Evolutionary conservation across 768 basidiomycete species (phyloP).

Genomic region (Lactarius quietus): DNA sequence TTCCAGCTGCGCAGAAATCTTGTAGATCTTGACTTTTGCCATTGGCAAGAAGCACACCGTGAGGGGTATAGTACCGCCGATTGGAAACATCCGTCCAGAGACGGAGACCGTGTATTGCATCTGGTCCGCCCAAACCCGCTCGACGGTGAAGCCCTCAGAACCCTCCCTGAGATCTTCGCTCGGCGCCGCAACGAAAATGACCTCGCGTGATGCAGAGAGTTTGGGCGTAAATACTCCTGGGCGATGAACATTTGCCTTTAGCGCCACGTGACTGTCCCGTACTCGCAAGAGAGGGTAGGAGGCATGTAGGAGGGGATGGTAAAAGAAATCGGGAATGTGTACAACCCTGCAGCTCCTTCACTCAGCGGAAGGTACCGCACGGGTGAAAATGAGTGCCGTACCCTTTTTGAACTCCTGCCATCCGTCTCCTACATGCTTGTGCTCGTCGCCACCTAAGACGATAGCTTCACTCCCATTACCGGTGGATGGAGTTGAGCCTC

Average conservation of each 20-base stretch:
- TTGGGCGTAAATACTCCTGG: conserved; percentile 78
- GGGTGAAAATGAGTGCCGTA: conserved; percentile 31
- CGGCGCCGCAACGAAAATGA: conserved; percentile 70
- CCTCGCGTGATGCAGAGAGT: conserved; percentile 63
- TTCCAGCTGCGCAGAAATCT: conserved; percentile 71
- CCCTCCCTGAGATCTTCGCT: conserved; percentile 85
- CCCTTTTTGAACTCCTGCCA: conserved; percentile 93
- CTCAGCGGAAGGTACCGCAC: not conserved
- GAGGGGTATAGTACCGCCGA: conserved; percentile 81
- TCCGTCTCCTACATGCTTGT: conserved; percentile 42
- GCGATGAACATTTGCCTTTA: conserved; percentile 80
- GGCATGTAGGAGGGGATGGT: conserved; percentile 76
- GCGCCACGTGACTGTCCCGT: conserved; percentile 75
- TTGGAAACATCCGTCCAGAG: conserved; percentile 71
- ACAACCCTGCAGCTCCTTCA: conserved; percentile 57
- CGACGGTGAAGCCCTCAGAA: conserved; percentile 71
- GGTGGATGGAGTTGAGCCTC: conserved; percentile 27
- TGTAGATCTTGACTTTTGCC: conserved; percentile 76
- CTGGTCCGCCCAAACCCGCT: conserved; percentile 89
- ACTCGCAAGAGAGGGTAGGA: conserved; percentile 69
- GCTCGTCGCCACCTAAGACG: conserved; percentile 37
- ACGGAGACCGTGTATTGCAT: conserved; percentile 76
- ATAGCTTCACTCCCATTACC: conserved; percentile 40
- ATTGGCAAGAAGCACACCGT: conserved; percentile 79
- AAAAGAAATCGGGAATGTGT: conserved; percentile 95